Evolutionary conservation across 352 stramenopile species (phyloP), one percentile per base, ranked within the genome.

Genomic region (Globisporangium emineosum): DNA sequence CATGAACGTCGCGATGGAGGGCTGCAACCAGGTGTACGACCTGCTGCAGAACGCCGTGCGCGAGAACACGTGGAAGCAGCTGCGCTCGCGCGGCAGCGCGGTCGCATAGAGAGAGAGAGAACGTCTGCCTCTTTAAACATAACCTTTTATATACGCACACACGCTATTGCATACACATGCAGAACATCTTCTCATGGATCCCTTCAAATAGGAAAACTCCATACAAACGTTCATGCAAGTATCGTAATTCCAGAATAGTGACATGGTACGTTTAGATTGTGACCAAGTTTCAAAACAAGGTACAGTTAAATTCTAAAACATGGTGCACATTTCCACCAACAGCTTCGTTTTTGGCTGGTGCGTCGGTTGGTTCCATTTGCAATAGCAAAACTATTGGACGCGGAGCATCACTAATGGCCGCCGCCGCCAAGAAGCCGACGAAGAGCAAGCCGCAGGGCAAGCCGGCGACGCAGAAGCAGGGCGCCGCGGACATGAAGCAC

Each of bases 11-110:
- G 83, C 86, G 21, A 90, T 89, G 57, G 80, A 92, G 21, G 88
- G 84, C 35, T 91, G 84, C 66, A 84, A 88, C 69, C 81, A 94
- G 68, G 89, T 96, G 65, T 90, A 91, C 73, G 86, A 94, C 52
- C 63, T 94, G 57, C 64, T 94, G 47, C 81, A 96, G 68, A 91
- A 88, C 65, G 86, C 86, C n/a, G 85, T 96, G 65, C 83, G 84
- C 25, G 86, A 94, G 50, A 84, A 94, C 62, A 89, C 83, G 63
- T 92, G 81, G 83, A 90, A 90, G 69, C 78, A 79, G 35, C 70
- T 95, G 59, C 81, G 81, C 64, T 63, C 83, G 43, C 79, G 79
- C 30, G 74, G 78, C 62, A 78, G 76, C 5, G 72, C 70, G 2
- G 49, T 62, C 32, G 71, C 79, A 61, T 88, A 71, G 60, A 53